These are phyloP conservation scores for Athelia psychrophila DNA, from an alignment of 1,284 basidiomycete species.

Conservation along the genomic window DNA sequence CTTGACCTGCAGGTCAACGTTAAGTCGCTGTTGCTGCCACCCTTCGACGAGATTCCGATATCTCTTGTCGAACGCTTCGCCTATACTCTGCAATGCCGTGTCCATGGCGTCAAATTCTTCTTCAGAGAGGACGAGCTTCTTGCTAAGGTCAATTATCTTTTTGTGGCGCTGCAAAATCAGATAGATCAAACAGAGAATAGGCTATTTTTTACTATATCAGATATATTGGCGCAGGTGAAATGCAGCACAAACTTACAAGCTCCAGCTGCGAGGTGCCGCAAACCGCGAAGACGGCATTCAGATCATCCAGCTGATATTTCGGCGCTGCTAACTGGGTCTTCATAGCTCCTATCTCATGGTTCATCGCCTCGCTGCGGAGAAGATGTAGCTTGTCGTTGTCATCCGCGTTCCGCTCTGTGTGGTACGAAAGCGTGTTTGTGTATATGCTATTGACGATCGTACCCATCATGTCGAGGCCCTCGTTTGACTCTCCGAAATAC, in stretches of 20 bases:
- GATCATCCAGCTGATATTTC: slow-evolving; percentile 18
- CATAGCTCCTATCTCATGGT: slow-evolving; percentile 7
- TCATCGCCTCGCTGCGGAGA: neutral
- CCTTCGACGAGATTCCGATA: slow-evolving; percentile 19
- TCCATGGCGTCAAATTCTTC: slow-evolving; percentile 22
- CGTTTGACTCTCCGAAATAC: neutral
- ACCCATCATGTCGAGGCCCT: neutral
- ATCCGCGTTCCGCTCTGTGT: neutral
- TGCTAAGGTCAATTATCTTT: slow-evolving; percentile 19
- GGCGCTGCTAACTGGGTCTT: slow-evolving; percentile 11
- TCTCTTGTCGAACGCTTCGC: slow-evolving; percentile 19
- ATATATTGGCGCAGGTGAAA: neutral
- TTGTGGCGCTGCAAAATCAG: slow-evolving; percentile 20
- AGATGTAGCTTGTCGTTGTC: neutral
- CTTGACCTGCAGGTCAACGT: slow-evolving; percentile 19
- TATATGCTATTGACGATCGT: neutral
- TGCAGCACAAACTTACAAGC: slow-evolving; percentile 13
- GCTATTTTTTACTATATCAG: slow-evolving; percentile 9
- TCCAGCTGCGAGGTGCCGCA: slow-evolving; percentile 18
- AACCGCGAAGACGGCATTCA: slow-evolving; percentile 16
- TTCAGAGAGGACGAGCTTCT: slow-evolving; percentile 14
- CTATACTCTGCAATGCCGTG: slow-evolving; percentile 18
- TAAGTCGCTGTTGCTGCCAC: slow-evolving; percentile 27
- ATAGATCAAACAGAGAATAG: slow-evolving; percentile 19
- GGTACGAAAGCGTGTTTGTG: neutral